Evolutionary conservation across 148 eudicot genomes (phyloP).

Genomic region (Rhododendron simsii): DNA sequence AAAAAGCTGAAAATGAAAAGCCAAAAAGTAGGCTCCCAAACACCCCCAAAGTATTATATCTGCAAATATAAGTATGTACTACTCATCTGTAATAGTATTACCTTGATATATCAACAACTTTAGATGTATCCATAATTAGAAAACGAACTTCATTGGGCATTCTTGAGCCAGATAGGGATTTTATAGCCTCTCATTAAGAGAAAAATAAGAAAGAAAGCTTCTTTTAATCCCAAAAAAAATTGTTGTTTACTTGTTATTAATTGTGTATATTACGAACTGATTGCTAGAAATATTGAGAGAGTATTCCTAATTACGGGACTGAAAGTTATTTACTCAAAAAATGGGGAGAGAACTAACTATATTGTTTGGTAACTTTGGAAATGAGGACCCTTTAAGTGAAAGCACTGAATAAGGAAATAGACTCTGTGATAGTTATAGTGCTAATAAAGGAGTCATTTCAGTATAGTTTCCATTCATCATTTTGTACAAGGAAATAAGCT

Average conservation of each 20-base stretch:
- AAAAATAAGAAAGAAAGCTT: background rate
- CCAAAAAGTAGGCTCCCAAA: too few relatives aligned
- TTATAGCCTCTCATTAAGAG: background rate
- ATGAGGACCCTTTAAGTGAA: background rate
- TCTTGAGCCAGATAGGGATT: background rate
- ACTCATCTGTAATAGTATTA: background rate
- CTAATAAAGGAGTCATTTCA: background rate
- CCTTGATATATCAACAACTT: background rate
- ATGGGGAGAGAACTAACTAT: background rate
- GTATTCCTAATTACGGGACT: background rate
- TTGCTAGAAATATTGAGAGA: background rate
- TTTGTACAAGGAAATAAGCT: background rate
- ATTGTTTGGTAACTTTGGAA: background rate
- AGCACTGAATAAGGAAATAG: background rate
- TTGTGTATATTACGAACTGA: background rate
- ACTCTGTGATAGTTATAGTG: background rate
- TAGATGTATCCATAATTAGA: background rate
- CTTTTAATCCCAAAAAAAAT: background rate
- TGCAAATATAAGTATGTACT: background rate
- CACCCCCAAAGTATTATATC: background rate
- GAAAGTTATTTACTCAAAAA: background rate
- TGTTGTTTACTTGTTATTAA: background rate
- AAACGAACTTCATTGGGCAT: background rate
- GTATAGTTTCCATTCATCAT: background rate
- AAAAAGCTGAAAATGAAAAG: too few relatives aligned